phyloP scores from a whole-genome alignment of 2,329 filamentous ascomycete species.

The Calcarisporium arbuscula region DNA sequence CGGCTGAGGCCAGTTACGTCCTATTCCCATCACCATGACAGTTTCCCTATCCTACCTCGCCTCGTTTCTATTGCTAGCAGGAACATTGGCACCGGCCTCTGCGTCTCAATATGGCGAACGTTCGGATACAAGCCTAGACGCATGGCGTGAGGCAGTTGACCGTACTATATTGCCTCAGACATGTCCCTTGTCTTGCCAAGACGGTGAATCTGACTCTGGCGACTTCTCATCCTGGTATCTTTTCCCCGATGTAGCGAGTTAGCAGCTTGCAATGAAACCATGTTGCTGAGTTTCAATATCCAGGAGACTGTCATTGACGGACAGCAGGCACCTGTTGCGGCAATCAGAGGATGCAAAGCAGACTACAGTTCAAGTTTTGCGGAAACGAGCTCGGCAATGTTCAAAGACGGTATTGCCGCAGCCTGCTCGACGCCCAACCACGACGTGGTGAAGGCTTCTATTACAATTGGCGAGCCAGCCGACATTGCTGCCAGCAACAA shows the following conservation, averaged over 20 bases:
- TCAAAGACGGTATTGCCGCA: slow-evolving; percentile 5
- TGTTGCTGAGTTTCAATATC: slow-evolving; percentile 2
- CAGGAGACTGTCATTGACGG: slow-evolving; percentile 1
- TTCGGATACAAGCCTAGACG: slow-evolving; percentile 1
- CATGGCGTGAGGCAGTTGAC: slow-evolving; percentile 2
- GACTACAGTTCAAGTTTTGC: slow-evolving; percentile 1
- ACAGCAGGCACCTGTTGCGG: neutral
- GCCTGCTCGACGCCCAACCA: slow-evolving; percentile 6
- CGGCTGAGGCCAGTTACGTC: neutral
- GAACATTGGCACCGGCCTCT: neutral
- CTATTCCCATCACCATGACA: neutral
- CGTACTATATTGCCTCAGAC: slow-evolving; percentile 1
- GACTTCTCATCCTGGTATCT: slow-evolving; percentile 4
- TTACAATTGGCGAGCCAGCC: slow-evolving; percentile 4
- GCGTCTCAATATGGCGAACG: neutral
- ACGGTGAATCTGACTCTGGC: neutral
- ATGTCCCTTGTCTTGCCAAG: slow-evolving; percentile 4
- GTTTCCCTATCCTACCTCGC: slow-evolving; percentile 1
- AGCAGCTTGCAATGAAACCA: slow-evolving; percentile 4
- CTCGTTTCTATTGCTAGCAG: neutral
- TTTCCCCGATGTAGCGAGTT: slow-evolving; percentile 4
- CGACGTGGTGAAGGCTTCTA: slow-evolving; percentile 1
- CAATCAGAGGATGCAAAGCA: slow-evolving; percentile 5
- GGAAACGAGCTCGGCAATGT: neutral
- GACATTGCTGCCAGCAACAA: neutral